Evolutionary conservation across 2,329 filamentous ascomycete genomes (phyloP), one percentile per base, ranked within the genome.

Genomic region (Verticillium zaregamsianum): DNA sequence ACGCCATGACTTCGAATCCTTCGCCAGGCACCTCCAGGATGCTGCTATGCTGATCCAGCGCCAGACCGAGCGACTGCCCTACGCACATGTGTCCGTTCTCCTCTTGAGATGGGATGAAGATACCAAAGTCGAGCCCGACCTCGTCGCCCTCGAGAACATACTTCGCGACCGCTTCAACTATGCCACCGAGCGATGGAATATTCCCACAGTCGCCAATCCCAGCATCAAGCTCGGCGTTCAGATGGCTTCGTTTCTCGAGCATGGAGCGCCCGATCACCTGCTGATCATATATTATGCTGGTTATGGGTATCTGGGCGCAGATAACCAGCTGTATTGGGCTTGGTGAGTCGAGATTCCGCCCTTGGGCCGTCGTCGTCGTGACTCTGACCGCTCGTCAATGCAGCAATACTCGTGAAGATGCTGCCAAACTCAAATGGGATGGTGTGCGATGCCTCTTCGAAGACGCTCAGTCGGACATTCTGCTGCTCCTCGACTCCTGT

Each of bases 11-110:
- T 89, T 89, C 74, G 86, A 89, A 73, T 82, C 84, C 59, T 89
- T 89, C 70, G 86, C 86, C 63, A 82, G 86, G 56, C 86, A 89
- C 75, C 80, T 89, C 55, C 86, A 89, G 70, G 86, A 89, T 80
- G 86, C 86, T 58, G 86, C 86, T 66, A 87, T 88, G 82, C 78
- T 87, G 68, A 87, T 89, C 66, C 85, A 87, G 70, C 81, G 84
- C 65, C 86, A 88, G 73, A 84, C 84, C 55, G 83, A 87, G 69
- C 81, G 80, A 62, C 79, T 80, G 3, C 80, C 81, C 28, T 87
- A 89, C 66, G 80, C 76, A 20, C 81, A 80, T 61, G 85, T 86
- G 15, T 87, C 85, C 4, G 86, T 87, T 12, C 73, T 89, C 37
- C 73, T 89, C 57, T 67, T 89, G 63, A 79, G 83, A 61, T 89